Base-by-base conservation (phyloP, 129 eudicot species). In the Helichrysum umbraculigerum region DNA sequence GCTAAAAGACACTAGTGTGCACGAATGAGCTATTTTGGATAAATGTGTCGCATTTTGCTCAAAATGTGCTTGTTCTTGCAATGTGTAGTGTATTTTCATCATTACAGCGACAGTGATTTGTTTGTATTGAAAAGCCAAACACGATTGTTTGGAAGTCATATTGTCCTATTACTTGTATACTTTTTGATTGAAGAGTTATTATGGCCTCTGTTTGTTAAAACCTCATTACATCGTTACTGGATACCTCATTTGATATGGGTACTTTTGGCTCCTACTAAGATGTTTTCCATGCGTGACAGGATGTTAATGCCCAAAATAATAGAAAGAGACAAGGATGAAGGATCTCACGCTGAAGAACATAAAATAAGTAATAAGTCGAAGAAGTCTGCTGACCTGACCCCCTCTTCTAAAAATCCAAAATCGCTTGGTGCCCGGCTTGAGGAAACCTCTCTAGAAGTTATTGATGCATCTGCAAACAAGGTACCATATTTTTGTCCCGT, bases 361-460 rank as follows among this genome's bases (percentile, higher is more conserved):
- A 83, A 65, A 66, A 86, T 42, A 57, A 90, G 79, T 85, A 84
- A 83, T 78, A 92, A 86, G 93, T 52, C 42, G 19, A 79, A 71
- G 56, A 70, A 69, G 69, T 17, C 77, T 17, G 70, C 37, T 35
- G 68, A 52, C 62, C 51, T 41, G 56, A 33, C 70, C 51, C 72
- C 71, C 69, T 74, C 47, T 75, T 37, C 68, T 70, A 80, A 73
- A 79, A 71, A 72, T 67, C 44, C 59, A 81, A 44, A 78, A 66
- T 64, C 59, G 20, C n/a, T 37, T 56, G 86, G 83, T 47, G 77
- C 70, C 56, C 65, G 42, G 30, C 72, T 60, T 17, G 79, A 14
- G 30, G 82, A 68, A 59, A 81, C 71, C 68, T 70, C 82, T 76
- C 82, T 65, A 75, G 73, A 65, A 68, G 81, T 41, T 78, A 76